phyloP scores from a whole-genome alignment of 2,329 filamentous ascomycete genomes.

The Pestalotiopsis sp. region DNA sequence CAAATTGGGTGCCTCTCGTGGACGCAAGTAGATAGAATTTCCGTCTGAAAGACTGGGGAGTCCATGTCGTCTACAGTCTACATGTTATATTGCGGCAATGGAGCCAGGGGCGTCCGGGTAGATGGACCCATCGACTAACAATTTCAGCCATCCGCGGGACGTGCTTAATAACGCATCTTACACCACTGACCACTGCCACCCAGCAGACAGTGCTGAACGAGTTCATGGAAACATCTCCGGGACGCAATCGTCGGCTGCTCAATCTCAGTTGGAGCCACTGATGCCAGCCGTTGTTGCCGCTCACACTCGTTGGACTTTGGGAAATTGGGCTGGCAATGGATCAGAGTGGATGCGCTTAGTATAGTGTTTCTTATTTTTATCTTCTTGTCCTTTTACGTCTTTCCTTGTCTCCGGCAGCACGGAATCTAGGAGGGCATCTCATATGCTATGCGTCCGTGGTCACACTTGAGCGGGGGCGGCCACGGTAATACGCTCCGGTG shows the following conservation, averaged over 20 bases:
- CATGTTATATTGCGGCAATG: not conserved
- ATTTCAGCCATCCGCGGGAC: conserved; percentile 1
- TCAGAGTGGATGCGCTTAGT: not conserved
- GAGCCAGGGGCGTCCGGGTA: not conserved
- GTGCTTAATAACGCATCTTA: conserved; percentile 1
- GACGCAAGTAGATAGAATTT: conserved; percentile 1
- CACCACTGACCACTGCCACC: not conserved
- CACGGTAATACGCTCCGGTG: no score
- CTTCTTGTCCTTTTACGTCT: not conserved
- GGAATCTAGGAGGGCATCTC: not conserved
- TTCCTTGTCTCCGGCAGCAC: not conserved
- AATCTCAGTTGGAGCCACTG: not conserved
- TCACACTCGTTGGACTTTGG: not conserved
- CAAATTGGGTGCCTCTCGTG: not conserved
- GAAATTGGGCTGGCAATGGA: not conserved
- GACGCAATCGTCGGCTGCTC: not conserved
- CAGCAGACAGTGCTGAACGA: not conserved
- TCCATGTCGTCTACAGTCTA: not conserved
- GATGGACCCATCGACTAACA: not conserved
- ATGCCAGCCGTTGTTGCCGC: not conserved
- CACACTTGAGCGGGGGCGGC: no score
- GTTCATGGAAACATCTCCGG: not conserved
- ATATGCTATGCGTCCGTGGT: not conserved
- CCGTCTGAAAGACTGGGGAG: conserved; percentile 6
- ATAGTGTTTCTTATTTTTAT: not conserved